phyloP scores from a whole-genome alignment of 331 rosid species.

The Quercus lobata region DNA sequence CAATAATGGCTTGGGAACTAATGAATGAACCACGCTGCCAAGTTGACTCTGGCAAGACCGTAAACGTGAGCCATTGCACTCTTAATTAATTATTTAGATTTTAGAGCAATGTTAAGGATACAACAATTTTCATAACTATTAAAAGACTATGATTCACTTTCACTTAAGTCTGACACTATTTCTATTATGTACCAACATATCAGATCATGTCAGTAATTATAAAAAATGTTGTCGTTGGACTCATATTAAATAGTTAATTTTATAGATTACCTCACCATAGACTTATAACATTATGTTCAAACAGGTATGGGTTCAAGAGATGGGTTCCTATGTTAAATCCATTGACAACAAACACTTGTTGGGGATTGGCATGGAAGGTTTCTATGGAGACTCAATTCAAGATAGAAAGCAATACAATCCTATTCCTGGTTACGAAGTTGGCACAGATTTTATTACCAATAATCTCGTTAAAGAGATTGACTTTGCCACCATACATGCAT shows the following conservation, averaged over 20 bases:
- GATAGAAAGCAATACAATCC: conserved; percentile 51
- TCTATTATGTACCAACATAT: too few species aligned
- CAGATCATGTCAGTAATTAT: too few species aligned
- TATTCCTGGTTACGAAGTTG: conserved; percentile 30
- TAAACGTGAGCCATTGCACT: conserved; percentile 18
- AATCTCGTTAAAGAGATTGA: conserved; percentile 44
- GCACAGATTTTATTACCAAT: conserved; percentile 43
- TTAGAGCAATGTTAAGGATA: too few species aligned
- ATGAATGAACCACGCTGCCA: conserved; percentile 54
- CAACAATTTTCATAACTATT: too few species aligned
- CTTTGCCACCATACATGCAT: conserved; percentile 53
- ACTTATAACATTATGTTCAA: too few species aligned
- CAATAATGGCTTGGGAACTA: conserved; percentile 60
- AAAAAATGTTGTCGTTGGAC: too few species aligned
- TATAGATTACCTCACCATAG: too few species aligned
- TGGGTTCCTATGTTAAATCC: conserved; percentile 47
- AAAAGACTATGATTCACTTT: too few species aligned
- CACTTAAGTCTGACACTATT: too few species aligned
- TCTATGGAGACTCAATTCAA: conserved; percentile 45
- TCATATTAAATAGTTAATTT: too few species aligned
- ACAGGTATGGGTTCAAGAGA: conserved; percentile 56
- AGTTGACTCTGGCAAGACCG: conserved; percentile 42
- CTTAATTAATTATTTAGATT: too few species aligned
- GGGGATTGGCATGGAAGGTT: conserved; percentile 61
- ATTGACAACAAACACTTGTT: conserved; percentile 45